Evolutionary conservation across 495 filamentous ascomycete genomes (phyloP).

Genomic region (Rostrohypoxylon terebratum): DNA sequence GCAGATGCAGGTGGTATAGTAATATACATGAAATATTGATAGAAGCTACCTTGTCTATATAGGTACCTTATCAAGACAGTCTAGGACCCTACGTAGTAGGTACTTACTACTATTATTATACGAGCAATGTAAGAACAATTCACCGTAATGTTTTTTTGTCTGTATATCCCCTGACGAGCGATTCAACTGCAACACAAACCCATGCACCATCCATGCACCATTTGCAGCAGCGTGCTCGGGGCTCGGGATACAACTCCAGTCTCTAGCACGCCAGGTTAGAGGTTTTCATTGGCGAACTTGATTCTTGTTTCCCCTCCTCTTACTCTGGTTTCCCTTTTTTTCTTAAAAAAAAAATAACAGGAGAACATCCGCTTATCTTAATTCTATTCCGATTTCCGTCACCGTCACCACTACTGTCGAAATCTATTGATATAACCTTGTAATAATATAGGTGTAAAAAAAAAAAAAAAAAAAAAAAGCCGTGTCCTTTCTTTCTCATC

Average conservation of each 20-base stretch:
- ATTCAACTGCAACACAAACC: neutral
- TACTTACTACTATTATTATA: neutral
- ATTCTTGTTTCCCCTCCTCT: slow-evolving; percentile 6
- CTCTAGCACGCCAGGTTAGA: neutral
- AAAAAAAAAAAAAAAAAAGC: no score
- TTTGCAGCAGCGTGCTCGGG: slow-evolving; percentile 31
- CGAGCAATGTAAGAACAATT: slow-evolving; percentile 11
- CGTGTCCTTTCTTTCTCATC: neutral
- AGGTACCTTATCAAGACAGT: no score
- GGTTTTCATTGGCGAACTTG: slow-evolving; percentile 1
- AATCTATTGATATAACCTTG: neutral
- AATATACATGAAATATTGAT: slow-evolving; percentile 3
- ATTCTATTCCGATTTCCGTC: neutral
- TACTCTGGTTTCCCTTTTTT: neutral
- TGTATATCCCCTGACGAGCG: neutral
- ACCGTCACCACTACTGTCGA: neutral
- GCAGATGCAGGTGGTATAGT: neutral
- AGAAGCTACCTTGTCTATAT: neutral
- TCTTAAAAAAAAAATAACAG: neutral
- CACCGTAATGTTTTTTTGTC: slow-evolving; percentile 1
- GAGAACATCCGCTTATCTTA: neutral
- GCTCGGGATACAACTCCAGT: slow-evolving; percentile 38
- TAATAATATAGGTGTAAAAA: no score
- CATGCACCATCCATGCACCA: slow-evolving; percentile 10
- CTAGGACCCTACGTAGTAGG: no score